Percentiles rank a stretch among this genome's conserved stretches.
These are phyloP conservation scores for Pseudocercospora musae DNA, from an alignment of 2,329 filamentous ascomycete species.

Conservation along the genomic window DNA sequence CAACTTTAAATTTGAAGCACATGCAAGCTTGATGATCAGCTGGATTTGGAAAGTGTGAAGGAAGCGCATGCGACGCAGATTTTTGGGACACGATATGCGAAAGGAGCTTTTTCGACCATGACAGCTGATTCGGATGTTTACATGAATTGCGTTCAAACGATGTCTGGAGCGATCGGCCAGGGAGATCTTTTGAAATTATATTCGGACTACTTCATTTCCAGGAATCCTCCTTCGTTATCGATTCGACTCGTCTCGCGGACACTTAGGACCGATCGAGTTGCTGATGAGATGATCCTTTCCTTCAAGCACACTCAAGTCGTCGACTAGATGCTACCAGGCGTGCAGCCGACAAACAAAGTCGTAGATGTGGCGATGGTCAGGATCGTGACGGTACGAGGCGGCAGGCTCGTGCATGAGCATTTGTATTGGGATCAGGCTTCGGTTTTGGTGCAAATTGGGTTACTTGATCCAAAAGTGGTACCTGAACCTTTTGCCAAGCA, in stretches of 20 bases:
- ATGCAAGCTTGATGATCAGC: constrained; percentile 26
- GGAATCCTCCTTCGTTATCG: constrained; percentile 52
- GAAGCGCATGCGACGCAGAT: constrained; percentile 33
- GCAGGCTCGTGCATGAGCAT: constrained; percentile 54
- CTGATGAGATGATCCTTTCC: constrained; percentile 56
- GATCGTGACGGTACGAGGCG: constrained; percentile 53
- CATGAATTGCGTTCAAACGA: constrained; percentile 41
- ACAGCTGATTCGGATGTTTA: constrained; percentile 28
- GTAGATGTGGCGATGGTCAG: constrained; percentile 57
- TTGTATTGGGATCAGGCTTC: constrained; percentile 61
- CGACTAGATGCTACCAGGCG: constrained; percentile 57
- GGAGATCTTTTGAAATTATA: constrained; percentile 52
- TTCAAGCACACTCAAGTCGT: constrained; percentile 57
- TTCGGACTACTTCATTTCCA: constrained; percentile 53
- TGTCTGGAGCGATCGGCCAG: constrained; percentile 41
- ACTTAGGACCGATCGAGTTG: constrained; percentile 54
- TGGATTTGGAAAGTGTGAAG: constrained; percentile 37
- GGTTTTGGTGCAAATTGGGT: constrained; percentile 55
- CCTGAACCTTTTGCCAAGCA: constrained; percentile 43
- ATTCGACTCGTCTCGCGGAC: constrained; percentile 56
- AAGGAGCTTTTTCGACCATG: constrained; percentile 28
- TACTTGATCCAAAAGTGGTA: constrained; percentile 54
- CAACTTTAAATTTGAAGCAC: constrained; percentile 32
- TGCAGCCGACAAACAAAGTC: constrained; percentile 54
- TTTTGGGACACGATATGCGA: constrained; percentile 28